Conservation (phyloP, 2,329 filamentous ascomycete genomes). For the Epichloe typhina region DNA sequence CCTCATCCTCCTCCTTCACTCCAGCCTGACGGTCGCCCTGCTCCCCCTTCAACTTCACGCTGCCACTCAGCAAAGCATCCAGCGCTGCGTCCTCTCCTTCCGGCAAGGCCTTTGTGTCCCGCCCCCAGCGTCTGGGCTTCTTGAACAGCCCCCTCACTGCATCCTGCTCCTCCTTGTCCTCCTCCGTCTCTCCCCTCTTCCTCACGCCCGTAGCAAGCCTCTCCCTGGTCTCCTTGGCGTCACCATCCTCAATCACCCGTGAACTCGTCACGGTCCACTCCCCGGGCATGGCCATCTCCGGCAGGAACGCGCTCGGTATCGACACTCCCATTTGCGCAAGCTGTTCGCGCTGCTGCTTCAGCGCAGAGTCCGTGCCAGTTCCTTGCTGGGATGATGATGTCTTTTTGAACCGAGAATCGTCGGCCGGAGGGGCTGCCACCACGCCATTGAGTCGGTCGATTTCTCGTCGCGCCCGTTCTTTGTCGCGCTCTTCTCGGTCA, state of each 20-base stretch:
- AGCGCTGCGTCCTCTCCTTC: slow-evolving; percentile 41
- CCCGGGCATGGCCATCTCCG: slow-evolving; percentile 75
- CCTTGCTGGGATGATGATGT: background rate
- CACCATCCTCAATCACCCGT: slow-evolving; percentile 35
- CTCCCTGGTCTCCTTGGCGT: slow-evolving; percentile 24
- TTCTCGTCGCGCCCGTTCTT: slow-evolving; percentile 70
- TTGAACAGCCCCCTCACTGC: slow-evolving; percentile 47
- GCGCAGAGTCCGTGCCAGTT: slow-evolving; percentile 37
- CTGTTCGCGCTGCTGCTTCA: slow-evolving; percentile 77
- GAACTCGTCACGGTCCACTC: slow-evolving; percentile 71
- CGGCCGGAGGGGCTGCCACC: slow-evolving; percentile 27
- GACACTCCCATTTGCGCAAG: slow-evolving; percentile 76
- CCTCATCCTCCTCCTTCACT: slow-evolving; percentile 26
- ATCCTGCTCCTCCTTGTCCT: slow-evolving; percentile 47
- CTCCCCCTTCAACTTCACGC: slow-evolving; percentile 12
- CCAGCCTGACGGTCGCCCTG: slow-evolving; percentile 12
- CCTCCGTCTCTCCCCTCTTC: slow-evolving; percentile 49
- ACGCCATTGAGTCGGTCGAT: slow-evolving; percentile 75
- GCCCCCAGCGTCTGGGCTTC: slow-evolving; percentile 41
- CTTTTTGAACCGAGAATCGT: background rate
- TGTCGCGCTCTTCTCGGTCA: slow-evolving; percentile 68
- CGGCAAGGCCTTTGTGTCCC: slow-evolving; percentile 36
- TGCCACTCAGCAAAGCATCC: slow-evolving; percentile 42
- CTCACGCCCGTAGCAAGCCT: slow-evolving; percentile 39
- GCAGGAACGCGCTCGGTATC: slow-evolving; percentile 64